phyloP scores from a whole-genome alignment of 257 asterid species.

The Nyctanthes arbortristis region DNA sequence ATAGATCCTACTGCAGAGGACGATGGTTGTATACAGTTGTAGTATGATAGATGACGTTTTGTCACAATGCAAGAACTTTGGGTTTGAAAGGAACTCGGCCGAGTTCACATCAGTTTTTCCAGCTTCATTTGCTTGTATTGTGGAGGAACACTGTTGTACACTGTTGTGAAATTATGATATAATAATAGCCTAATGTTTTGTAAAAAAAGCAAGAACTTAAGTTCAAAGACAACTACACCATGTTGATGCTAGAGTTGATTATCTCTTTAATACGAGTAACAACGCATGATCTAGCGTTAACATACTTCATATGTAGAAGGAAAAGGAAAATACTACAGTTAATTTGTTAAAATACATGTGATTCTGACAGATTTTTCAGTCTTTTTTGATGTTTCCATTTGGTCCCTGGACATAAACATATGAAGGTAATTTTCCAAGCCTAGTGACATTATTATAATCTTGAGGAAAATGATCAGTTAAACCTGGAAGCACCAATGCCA shows the following conservation, averaged over 20 bases:
- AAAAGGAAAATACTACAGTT: no score
- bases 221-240: neutral
- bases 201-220: no score
- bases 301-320: no score
- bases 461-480: slow-evolving; percentile 44
- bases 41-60: neutral
- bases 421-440: slow-evolving; percentile 39
- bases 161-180: no score
- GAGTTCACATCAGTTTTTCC: no score
- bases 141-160: no score
- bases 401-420: slow-evolving; percentile 12
- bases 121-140: no score
- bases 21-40: neutral
- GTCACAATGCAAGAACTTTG: neutral
- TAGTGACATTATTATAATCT: slow-evolving; percentile 63
- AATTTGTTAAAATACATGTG: neutral
- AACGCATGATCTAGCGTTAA: no score
- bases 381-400: slow-evolving; percentile 17
- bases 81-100: no score
- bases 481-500: slow-evolving; percentile 55
- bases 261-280: no score
- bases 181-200: no score
- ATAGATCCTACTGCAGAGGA: neutral
- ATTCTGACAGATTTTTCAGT: neutral
- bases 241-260: neutral